A percentile compares a stretch with the other conserved stretches of the same genome.
These are phyloP conservation scores for Microcyclospora pomicola DNA, from an alignment of 2,329 filamentous ascomycete species.

Conservation along the genomic window DNA sequence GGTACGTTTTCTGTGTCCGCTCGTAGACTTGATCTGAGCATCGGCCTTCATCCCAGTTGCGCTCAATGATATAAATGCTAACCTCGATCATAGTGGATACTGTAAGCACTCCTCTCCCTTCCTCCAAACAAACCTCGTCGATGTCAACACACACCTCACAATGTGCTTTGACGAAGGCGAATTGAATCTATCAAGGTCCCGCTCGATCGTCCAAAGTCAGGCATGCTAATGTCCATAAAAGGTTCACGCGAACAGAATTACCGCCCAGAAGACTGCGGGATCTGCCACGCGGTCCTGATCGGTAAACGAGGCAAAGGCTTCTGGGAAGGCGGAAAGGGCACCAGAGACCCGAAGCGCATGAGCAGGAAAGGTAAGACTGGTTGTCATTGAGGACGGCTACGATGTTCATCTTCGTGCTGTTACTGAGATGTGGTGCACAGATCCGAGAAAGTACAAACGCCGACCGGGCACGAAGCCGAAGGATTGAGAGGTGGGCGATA, in stretches of 20 bases:
- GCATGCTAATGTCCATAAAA: conserved; percentile 5
- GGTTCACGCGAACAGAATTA: conserved; percentile 69
- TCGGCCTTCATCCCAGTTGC: background rate
- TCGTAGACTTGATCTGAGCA: background rate
- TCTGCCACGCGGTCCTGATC: conserved; percentile 58
- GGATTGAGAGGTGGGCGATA: background rate
- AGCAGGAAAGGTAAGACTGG: conserved; percentile 44
- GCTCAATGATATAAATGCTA: background rate
- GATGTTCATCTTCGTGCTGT: background rate
- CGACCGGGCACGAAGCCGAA: conserved; percentile 13
- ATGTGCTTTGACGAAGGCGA: background rate
- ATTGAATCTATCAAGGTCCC: background rate
- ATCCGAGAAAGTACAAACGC: conserved; percentile 59
- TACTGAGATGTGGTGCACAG: conserved; percentile 21
- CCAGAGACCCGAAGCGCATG: conserved; percentile 58
- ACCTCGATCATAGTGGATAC: background rate
- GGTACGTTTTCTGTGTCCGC: conserved; percentile 27
- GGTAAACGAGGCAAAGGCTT: conserved; percentile 56
- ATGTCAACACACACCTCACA: background rate
- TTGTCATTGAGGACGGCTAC: background rate
- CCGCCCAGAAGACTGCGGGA: conserved; percentile 57
- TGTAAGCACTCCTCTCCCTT: background rate
- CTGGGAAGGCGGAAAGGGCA: conserved; percentile 72
- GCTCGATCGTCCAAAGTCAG: too few relatives aligned
- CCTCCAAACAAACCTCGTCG: background rate